Conservation (phyloP, 2,329 filamentous ascomycete genomes). For the Paecilomyces formosus region DNA sequence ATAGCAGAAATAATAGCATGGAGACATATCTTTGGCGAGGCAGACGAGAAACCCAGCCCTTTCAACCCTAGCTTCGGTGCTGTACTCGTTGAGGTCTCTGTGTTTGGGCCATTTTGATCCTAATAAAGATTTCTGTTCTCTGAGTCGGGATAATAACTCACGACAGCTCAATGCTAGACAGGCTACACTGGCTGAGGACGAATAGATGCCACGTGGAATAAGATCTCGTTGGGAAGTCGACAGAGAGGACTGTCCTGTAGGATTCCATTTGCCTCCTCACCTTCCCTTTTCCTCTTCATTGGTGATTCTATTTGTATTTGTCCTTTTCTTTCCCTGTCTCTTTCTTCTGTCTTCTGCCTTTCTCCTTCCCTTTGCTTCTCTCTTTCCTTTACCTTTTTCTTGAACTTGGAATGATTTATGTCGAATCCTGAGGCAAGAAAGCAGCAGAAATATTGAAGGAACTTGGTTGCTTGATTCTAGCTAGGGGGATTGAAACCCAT, state of each 20-base stretch:
- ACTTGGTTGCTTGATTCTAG: no score
- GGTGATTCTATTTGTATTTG: no score
- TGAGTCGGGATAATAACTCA: constrained; percentile 1
- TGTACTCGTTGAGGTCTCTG: neutral
- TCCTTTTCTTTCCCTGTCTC: no score
- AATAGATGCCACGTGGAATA: neutral
- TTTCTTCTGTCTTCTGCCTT: no score
- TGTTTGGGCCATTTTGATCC: neutral
- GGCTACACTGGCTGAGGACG: constrained; percentile 1
- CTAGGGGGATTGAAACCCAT: no score
- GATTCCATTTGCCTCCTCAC: no score
- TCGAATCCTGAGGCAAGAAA: no score
- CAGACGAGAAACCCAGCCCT: neutral
- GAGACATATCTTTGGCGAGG: constrained; percentile 1
- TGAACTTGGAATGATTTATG: no score
- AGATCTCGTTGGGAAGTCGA: neutral
- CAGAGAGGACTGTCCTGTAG: constrained; percentile 13
- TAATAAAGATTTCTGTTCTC: neutral
- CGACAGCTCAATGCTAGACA: constrained; percentile 1
- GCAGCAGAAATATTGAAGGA: no score
- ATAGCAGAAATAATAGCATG: constrained; percentile 1
- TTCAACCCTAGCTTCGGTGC: neutral
- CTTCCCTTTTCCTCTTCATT: no score
- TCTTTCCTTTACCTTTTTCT: no score
- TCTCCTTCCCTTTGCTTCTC: no score